Evolutionary conservation across 208 protist genomes (phyloP), one percentile per base, ranked within the genome.

Genomic region (Crithidia bombi): DNA sequence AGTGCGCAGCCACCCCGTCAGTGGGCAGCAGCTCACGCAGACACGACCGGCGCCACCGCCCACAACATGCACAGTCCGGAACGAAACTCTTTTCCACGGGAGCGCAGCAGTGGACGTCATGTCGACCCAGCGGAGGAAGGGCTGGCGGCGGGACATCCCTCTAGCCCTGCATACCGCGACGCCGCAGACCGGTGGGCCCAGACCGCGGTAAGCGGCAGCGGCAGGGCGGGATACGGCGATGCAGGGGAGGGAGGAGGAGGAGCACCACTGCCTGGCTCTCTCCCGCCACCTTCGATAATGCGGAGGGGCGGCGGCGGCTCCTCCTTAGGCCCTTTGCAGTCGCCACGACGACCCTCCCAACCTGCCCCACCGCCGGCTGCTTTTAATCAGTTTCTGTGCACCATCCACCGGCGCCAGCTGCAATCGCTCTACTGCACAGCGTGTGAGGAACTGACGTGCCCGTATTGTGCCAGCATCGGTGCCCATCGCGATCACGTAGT

Each of bases 391-490:
- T 78, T 87, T 17, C 69, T 65, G 28, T 92, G 87, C 69, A 43
- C 51, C 6, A 63, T 79, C 36, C 87, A 92, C 69, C 67, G 28
- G 26, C 65, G 51, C 15, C 73, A 82, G 43, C 23, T 82, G 38
- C 64, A 81, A 50, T 79, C 75, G 25, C 71, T 92, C 15, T 90
- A 80, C 75, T 92, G 87, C 63, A 62, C 39, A 0, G 75, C 69
- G 30, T 92, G 87, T 65, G 46, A 61, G 17, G 74, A 81, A 67
- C 76, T 88, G 44, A 78, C 77, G 39, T 92, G 87, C 62, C 81
- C 87, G 21, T 89, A 90, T 75, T 92, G 87, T 65, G 83, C 82
- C 30, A 84, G 81, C 61, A 70, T 90, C 58, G 87, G 87, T 19
- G 25, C 36, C n/a, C 87, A 92, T 59, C 58, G 62, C 6, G 73